phyloP scores from a whole-genome alignment of 805 yeast genomes.

The Saccharomycodes ludwigii region DNA sequence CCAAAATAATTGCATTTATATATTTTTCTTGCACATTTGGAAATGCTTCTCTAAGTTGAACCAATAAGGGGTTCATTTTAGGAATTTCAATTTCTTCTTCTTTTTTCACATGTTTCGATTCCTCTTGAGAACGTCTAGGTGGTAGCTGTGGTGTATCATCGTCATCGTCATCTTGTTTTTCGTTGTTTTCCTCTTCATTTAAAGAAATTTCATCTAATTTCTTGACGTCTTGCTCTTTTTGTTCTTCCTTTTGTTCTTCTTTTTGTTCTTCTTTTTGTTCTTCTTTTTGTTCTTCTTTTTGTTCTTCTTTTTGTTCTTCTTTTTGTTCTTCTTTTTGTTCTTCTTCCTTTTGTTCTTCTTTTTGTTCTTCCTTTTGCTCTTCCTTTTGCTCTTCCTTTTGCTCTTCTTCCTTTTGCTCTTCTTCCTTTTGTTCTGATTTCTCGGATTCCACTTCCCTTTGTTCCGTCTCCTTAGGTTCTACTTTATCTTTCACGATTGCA shows the following conservation, averaged over 20 bases:
- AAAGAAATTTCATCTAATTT: constrained; percentile 2
- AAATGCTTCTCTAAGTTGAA: constrained; percentile 72
- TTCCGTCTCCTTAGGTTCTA: constrained; percentile 5
- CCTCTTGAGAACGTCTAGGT: constrained; percentile 2
- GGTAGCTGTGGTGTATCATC: constrained; percentile 1
- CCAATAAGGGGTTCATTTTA: constrained; percentile 18
- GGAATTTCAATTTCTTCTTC: constrained; percentile 7
- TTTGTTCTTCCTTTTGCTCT: constrained; percentile 2
- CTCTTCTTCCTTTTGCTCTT: constrained; percentile 3
- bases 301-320: not conserved
- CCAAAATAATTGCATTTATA: constrained; percentile 71
- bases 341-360: constrained; percentile 5
- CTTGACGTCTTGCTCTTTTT: not conserved
- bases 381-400: constrained; percentile 1
- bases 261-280: not conserved
- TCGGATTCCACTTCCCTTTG: constrained; percentile 7
- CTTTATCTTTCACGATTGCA: too few species aligned
- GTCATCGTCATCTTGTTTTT: constrained; percentile 1
- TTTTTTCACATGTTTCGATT: constrained; percentile 1
- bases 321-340: not conserved
- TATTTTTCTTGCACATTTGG: constrained; percentile 64
- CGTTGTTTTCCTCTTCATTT: not conserved
- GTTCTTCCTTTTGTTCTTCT: not conserved
- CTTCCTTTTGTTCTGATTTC: constrained; percentile 8
- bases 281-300: not conserved